Evolutionary conservation across 441 rosid species (phyloP), one percentile per base, ranked within the genome.

Genomic region (Breynia disticha): DNA sequence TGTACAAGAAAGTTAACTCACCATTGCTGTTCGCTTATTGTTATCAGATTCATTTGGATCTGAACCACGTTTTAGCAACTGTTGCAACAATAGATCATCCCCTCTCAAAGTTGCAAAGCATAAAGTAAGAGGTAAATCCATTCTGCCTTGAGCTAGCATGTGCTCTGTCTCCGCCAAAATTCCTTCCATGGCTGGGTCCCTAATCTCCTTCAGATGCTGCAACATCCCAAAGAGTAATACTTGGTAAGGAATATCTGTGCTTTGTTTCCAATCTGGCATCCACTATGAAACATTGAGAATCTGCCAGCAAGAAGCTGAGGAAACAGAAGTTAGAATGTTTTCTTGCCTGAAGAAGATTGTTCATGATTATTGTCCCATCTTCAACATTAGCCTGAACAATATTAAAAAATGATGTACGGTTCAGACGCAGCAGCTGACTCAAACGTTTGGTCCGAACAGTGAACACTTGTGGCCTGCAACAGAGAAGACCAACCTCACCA

Each of bases 291-390:
- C 39, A 18, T n/a, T 28, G 35, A 28, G 35, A 28, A 28, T 4
- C 35, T 28, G 35, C 7, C 35, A 28, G 4, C 35, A 28, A 28
- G 35, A 28, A 28, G 35, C 35, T 28, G 35, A 28, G 35, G 35
- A 28, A 28, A 28, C 8, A 28, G 1, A 28, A 28, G 35, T 28
- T 37, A 14, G 19, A 24, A 45, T 10, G 38, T 50, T 12, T 41
- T 17, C 72, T 43, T 41, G 82, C 97, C 86, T 93, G 89, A 67
- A 93, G 95, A 62, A 89, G 90, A 69, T 89, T 93, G 67, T 81
- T 84, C 78, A 86, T 80, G 65, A 93, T 86, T 54, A 84, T 72
- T 17, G 93, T 80, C 55, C 96, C 97, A 56, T 90, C 97, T 67
- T 86, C 96, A 58, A 87, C 82, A 69, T 80, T 90, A 54, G 96